Evolutionary conservation across 108 stramenopile species (phyloP).

Genomic region (Nitzschia sp.): DNA sequence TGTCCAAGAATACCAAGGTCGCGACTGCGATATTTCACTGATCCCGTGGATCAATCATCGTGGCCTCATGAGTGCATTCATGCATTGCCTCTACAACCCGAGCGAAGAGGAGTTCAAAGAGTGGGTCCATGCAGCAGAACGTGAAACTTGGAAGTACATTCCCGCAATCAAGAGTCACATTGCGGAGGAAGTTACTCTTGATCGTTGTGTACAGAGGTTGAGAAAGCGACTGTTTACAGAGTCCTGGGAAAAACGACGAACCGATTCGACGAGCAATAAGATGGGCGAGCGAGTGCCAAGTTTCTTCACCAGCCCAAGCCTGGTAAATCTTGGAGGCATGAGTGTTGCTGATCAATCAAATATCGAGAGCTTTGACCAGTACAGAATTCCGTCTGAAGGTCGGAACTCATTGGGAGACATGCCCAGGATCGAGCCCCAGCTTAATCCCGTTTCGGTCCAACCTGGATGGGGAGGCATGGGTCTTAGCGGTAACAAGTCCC

Average conservation of each 20-base stretch:
- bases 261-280: conserved; percentile 14
- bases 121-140: conserved; percentile 81
- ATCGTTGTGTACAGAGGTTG: conserved; percentile 85
- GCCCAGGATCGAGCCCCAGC: conserved; percentile 1
- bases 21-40: conserved; percentile 94
- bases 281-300: conserved; percentile 63
- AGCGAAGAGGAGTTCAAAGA: conserved; percentile 75
- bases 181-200: conserved; percentile 83
- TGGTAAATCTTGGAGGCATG: conserved; percentile 80
- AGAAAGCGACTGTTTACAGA: conserved; percentile 69
- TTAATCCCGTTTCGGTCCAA: conserved; percentile 40
- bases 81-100: conserved; percentile 91
- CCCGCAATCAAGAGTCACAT: conserved; percentile 88
- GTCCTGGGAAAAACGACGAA: conserved; percentile 61
- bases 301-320: conserved; percentile 83
- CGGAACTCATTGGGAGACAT: not conserved
- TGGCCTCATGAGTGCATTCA: conserved; percentile 72
- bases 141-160: conserved; percentile 88
- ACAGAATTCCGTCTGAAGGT: not conserved
- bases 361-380: conserved; percentile 16
- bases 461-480: conserved; percentile 85
- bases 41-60: conserved; percentile 91
- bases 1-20: conserved; percentile 94
- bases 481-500: conserved; percentile 79
- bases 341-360: conserved; percentile 62